Conservation (phyloP, 148 eudicot species). For the Tetragonia tetragonoides region DNA sequence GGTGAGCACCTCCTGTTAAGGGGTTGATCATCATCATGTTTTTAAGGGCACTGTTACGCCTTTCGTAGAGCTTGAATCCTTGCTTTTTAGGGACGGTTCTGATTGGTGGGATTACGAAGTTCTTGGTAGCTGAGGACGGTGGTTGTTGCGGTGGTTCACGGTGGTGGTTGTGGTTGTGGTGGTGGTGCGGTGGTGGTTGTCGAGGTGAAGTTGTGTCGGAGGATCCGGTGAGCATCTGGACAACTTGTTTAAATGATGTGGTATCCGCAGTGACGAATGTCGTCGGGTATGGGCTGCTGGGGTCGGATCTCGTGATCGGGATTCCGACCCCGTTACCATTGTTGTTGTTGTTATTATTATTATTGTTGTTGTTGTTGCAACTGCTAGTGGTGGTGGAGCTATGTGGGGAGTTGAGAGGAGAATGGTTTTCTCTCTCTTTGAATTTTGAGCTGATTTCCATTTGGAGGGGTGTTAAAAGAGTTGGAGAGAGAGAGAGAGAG, state of each 20-base stretch:
- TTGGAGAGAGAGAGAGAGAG: slow-evolving; percentile 18
- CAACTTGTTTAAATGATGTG: slow-evolving; percentile 76
- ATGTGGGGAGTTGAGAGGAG: slow-evolving; percentile 38
- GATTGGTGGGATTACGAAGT: slow-evolving; percentile 52
- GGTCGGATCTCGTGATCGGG: slow-evolving; percentile 64
- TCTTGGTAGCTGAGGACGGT: slow-evolving; percentile 23
- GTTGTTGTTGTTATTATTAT: slow-evolving; percentile 17
- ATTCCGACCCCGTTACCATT: slow-evolving; percentile 29
- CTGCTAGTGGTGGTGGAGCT: background rate
- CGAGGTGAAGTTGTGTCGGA: slow-evolving; percentile 12
- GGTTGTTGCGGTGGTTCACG: slow-evolving; percentile 10
- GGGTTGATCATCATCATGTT: slow-evolving; percentile 66
- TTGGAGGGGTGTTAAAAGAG: background rate
- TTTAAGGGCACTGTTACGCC: slow-evolving; percentile 55
- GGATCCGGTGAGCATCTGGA: slow-evolving; percentile 91
- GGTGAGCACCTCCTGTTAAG: background rate
- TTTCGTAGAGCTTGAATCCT: slow-evolving; percentile 67
- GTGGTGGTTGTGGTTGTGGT: slow-evolving; percentile 17
- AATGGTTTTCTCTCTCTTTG: slow-evolving; percentile 41
- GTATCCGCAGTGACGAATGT: slow-evolving; percentile 89
- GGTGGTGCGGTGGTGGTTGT: background rate
- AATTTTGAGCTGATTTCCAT: slow-evolving; percentile 57
- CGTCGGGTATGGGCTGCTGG: slow-evolving; percentile 66
- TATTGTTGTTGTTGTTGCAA: slow-evolving; percentile 21
- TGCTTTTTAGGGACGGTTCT: slow-evolving; percentile 50